Conservation (phyloP, 805 yeast genomes). For the Metschnikowia amazonensis region DNA sequence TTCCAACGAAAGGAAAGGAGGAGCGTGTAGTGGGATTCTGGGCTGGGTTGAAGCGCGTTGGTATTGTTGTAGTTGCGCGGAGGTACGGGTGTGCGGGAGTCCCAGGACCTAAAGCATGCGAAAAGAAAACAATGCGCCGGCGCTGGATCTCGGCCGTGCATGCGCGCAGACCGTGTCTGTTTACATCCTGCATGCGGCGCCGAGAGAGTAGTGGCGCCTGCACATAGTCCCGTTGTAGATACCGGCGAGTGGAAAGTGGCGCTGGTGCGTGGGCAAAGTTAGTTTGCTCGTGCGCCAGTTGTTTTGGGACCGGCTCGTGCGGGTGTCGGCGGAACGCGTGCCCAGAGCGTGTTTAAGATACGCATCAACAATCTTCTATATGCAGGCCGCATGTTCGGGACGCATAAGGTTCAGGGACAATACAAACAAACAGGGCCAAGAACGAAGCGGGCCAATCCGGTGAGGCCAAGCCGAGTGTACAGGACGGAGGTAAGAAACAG, state of each 20-base stretch:
- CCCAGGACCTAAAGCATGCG: conserved; percentile 9
- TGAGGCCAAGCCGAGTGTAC: too few relatives aligned
- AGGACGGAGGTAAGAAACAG: too few relatives aligned
- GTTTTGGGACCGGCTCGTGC: too few relatives aligned
- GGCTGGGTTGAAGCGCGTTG: conserved; percentile 4
- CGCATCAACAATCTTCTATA: not conserved
- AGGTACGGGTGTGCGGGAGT: not conserved
- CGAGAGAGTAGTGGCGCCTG: too few relatives aligned
- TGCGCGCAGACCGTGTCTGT: conserved; percentile 18
- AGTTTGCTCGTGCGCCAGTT: too few relatives aligned
- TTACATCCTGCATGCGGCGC: conserved; percentile 10
- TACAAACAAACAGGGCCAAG: not conserved
- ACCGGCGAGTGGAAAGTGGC: too few relatives aligned
- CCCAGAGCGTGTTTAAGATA: conserved; percentile 2
- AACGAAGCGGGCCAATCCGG: too few relatives aligned
- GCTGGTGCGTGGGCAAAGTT: too few relatives aligned
- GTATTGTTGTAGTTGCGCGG: conserved; percentile 2
- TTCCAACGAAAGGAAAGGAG: not conserved
- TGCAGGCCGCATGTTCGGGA: not conserved
- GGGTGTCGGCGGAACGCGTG: too few relatives aligned
- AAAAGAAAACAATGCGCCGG: conserved; percentile 14
- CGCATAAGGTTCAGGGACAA: not conserved
- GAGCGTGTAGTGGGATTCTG: not conserved
- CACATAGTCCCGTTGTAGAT: not conserved
- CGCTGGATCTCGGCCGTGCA: conserved; percentile 5